These are phyloP conservation scores for Pythium volutum DNA, from an alignment of 352 stramenopile species.

Conservation along the genomic window DNA sequence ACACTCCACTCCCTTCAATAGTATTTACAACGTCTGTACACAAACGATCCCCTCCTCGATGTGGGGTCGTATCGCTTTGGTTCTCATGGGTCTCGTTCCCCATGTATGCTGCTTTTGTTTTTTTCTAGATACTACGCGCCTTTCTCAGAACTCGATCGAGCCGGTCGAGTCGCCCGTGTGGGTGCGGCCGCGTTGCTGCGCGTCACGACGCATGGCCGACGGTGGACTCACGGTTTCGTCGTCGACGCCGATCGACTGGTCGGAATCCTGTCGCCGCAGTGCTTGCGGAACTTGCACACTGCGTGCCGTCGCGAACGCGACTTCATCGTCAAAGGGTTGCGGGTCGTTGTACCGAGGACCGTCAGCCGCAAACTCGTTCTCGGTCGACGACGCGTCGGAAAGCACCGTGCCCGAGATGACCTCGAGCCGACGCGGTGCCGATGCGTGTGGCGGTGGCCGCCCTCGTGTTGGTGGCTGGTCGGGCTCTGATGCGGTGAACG, in stretches of 20 bases:
- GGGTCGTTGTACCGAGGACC: slow-evolving; percentile 1
- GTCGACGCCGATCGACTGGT: slow-evolving; percentile 10
- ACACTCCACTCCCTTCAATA: slow-evolving; percentile 3
- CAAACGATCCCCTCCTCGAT: too few relatives aligned
- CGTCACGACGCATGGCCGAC: background rate
- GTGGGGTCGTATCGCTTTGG: too few relatives aligned
- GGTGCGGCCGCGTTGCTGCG: slow-evolving; percentile 5
- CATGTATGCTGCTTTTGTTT: too few relatives aligned
- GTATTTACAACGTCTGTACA: slow-evolving; percentile 4
- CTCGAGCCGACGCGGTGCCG: background rate
- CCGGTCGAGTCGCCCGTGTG: slow-evolving; percentile 14
- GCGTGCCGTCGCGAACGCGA: slow-evolving; percentile 35
- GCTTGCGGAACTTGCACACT: slow-evolving; percentile 20
- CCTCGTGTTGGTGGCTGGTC: background rate
- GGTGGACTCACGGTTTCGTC: slow-evolving; percentile 35
- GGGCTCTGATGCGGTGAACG: background rate
- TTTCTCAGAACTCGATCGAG: slow-evolving; percentile 22
- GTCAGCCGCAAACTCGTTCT: background rate
- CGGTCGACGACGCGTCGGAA: slow-evolving; percentile 16
- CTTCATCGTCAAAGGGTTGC: slow-evolving; percentile 30
- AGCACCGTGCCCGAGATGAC: slow-evolving; percentile 17
- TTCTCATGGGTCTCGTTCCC: too few relatives aligned
- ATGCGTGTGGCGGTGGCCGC: too few relatives aligned
- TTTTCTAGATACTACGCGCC: background rate
- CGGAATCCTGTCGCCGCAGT: slow-evolving; percentile 5